Conservation (phyloP, 805 yeast species). For the Wickerhamomyces strasburgensis region DNA sequence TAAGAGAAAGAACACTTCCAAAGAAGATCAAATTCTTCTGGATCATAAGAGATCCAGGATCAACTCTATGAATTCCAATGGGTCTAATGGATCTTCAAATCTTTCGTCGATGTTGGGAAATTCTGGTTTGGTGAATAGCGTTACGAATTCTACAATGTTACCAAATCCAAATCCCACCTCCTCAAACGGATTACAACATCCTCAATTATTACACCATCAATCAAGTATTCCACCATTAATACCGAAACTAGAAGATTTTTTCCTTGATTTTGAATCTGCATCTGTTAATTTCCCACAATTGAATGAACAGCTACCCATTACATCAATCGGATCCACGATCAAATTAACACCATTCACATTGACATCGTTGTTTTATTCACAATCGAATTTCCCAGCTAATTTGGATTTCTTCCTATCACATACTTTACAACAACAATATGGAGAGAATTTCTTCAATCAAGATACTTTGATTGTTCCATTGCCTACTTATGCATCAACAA, state of each 20-base stretch:
- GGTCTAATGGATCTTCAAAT: not conserved
- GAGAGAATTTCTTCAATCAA: slow-evolving; percentile 10
- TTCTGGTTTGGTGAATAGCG: too few relatives aligned
- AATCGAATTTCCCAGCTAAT: slow-evolving; percentile 18
- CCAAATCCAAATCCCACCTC: slow-evolving; percentile 1
- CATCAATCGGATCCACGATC: slow-evolving; percentile 14
- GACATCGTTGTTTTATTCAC: slow-evolving; percentile 14
- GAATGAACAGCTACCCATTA: slow-evolving; percentile 10
- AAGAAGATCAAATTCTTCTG: slow-evolving; percentile 13
- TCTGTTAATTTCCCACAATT: slow-evolving; percentile 14
- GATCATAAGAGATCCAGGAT: slow-evolving; percentile 3
- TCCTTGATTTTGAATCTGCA: slow-evolving; percentile 21
- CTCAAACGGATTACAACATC: not conserved
- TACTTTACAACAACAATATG: slow-evolving; percentile 15
- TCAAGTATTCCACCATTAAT: not conserved
- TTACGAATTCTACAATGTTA: not conserved
- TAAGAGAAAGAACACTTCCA: slow-evolving; percentile 20
- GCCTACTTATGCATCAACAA: slow-evolving; percentile 19
- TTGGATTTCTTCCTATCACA: slow-evolving; percentile 21
- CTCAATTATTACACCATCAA: slow-evolving; percentile 1
- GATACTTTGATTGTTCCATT: slow-evolving; percentile 23
- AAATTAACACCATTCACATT: slow-evolving; percentile 17
- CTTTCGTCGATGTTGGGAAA: not conserved
- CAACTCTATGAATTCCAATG: not conserved
- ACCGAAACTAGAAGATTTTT: slow-evolving; percentile 21